Base-by-base conservation (phyloP, 1,284 basidiomycete genomes). In the Stereum hirsutum region DNA sequence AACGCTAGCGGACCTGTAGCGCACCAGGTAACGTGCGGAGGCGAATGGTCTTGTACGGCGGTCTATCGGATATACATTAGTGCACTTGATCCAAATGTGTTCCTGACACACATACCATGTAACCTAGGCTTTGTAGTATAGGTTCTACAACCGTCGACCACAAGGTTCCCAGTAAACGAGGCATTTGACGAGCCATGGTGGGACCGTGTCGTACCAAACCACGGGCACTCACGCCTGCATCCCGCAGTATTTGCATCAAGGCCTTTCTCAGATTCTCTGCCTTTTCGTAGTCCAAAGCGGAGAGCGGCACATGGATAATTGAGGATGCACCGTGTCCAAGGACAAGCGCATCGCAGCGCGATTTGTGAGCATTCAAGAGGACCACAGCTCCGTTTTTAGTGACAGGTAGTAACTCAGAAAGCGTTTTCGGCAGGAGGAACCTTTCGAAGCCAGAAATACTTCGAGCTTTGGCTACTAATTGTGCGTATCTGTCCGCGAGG, bases 261-360 rank as follows among this genome's bases (percentile, higher is more conserved):
- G 10, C 21, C 5, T 25, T 39, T 21, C 15, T 10, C 14, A 21
- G 21, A n/a, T 11, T 38, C 8, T 8, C 12, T 3, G 12, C 21
- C 8, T 36, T 23, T 25, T 6, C 11, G 2, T 8, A 12, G 14
- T 15, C n/a, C 17, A 35, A 25, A 15, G 6, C 40, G n/a, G n/a
- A n/a, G n/a, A 36, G 41, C 6, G 41, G 32, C 15, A 24, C 17
- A 20, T 21, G 32, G 33, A n/a, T 26, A 23, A 25, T 25, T 20
- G 28, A 26, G 30, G 32, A n/a, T 25, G 48, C 31, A 32, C 28
- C 39, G 14, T 45, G 44, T 46, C 19, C 44, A 35, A 51, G 48
- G n/a, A 57, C 46, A 21, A 63, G 44, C 8, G 60, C 61, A 51
- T 63, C 61, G 41, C 57, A 55, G 7, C 53, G 49, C 10, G 43